Conservation (phyloP, 1,284 basidiomycete species). For the Sporisorium sorghi region DNA sequence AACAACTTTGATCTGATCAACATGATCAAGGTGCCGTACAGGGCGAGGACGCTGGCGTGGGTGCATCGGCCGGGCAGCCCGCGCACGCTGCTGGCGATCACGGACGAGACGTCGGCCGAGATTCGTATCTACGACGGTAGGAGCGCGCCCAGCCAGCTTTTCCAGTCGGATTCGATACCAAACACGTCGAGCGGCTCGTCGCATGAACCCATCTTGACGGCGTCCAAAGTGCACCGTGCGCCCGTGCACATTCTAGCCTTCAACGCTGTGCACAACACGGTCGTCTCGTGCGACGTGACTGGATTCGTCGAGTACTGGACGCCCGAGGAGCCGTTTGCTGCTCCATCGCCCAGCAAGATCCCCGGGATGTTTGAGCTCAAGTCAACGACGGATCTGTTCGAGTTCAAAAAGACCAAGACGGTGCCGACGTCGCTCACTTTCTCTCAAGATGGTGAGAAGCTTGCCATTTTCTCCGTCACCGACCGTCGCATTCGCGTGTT, state of each 20-base stretch:
- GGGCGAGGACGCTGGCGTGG: slow-evolving; percentile 73
- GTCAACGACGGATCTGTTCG: slow-evolving; percentile 90
- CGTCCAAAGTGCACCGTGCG: slow-evolving; percentile 31
- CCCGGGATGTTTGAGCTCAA: slow-evolving; percentile 88
- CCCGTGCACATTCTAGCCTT: slow-evolving; percentile 72
- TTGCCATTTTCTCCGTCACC: slow-evolving; percentile 89
- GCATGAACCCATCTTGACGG: slow-evolving; percentile 33
- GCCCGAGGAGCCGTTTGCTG: slow-evolving; percentile 82
- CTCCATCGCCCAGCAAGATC: slow-evolving; percentile 70
- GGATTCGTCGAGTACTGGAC: slow-evolving; percentile 99
- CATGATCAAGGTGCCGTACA: slow-evolving; percentile 81
- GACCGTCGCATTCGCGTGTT: slow-evolving; percentile 95
- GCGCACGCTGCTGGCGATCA: slow-evolving; percentile 86
- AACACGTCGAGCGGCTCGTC: not conserved
- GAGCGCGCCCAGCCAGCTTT: slow-evolving; percentile 5
- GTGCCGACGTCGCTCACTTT: slow-evolving; percentile 89
- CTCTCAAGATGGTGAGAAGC: slow-evolving; percentile 86
- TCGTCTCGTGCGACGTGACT: slow-evolving; percentile 91
- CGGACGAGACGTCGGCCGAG: slow-evolving; percentile 79
- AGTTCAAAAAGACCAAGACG: slow-evolving; percentile 98
- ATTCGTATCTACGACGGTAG: slow-evolving; percentile 94
- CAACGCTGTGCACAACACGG: slow-evolving; percentile 87
- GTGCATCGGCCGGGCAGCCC: slow-evolving; percentile 89
- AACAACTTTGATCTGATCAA: slow-evolving; percentile 99
- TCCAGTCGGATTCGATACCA: not conserved